Conservation (phyloP, 2,329 filamentous ascomycete genomes). For the Diaporthe sp. region DNA sequence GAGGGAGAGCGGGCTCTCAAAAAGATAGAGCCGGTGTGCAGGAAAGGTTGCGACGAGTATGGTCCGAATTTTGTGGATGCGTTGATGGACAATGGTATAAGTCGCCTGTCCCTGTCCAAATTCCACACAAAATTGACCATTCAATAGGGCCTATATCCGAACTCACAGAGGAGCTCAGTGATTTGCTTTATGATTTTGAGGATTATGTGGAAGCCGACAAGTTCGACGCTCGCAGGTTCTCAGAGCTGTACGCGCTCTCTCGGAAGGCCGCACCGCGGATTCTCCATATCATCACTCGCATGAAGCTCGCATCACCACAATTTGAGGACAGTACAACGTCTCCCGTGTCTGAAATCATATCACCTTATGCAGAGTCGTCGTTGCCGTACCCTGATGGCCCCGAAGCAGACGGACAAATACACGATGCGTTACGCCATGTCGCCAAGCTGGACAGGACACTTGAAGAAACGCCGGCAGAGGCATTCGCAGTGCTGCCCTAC, state of each 20-base stretch:
- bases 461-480: not conserved
- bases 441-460: not conserved
- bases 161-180: slow-evolving; percentile 62
- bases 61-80: slow-evolving; percentile 64
- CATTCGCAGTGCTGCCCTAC: not conserved
- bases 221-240: slow-evolving; percentile 66
- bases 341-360: slow-evolving; percentile 7
- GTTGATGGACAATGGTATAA: slow-evolving; percentile 68
- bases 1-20: slow-evolving; percentile 58
- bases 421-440: slow-evolving; percentile 25
- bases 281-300: slow-evolving; percentile 65
- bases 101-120: slow-evolving; percentile 7
- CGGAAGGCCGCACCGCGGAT: slow-evolving; percentile 64
- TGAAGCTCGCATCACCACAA: slow-evolving; percentile 61
- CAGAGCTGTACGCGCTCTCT: slow-evolving; percentile 62
- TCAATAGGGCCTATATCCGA: slow-evolving; percentile 63
- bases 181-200: slow-evolving; percentile 70
- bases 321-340: slow-evolving; percentile 35
- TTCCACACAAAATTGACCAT: slow-evolving; percentile 14
- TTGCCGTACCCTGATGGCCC: slow-evolving; percentile 19
- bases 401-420: not conserved
- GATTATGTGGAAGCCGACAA: slow-evolving; percentile 64
- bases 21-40: slow-evolving; percentile 66
- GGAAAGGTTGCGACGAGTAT: slow-evolving; percentile 63
- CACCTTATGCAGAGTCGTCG: not conserved